Conservation (phyloP, 2,329 filamentous ascomycete species). For the Lasiodiplodia theobromae region DNA sequence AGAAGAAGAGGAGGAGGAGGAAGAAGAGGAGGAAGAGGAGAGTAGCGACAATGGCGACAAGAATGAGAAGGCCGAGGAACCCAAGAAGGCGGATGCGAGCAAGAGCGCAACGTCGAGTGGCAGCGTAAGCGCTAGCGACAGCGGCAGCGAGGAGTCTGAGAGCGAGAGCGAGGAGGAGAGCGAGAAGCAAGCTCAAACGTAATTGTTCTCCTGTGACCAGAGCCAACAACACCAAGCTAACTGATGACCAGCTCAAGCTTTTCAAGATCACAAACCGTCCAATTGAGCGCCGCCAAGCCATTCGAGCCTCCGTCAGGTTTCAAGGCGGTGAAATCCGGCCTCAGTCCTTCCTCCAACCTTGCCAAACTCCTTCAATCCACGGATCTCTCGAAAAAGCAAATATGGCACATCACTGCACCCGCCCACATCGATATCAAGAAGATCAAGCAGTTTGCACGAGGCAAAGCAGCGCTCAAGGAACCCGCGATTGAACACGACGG, state of each 20-base stretch:
- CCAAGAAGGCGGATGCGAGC: conserved; percentile 2
- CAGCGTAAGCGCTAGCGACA: conserved; percentile 7
- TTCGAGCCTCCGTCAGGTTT: conserved; percentile 54
- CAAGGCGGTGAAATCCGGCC: conserved; percentile 58
- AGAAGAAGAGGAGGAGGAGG: conserved; percentile 15
- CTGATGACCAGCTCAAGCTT: conserved; percentile 25
- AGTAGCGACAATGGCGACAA: conserved; percentile 21
- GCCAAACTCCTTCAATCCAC: conserved; percentile 63
- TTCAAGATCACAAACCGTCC: conserved; percentile 29
- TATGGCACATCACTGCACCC: conserved; percentile 82
- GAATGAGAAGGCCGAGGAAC: conserved; percentile 16
- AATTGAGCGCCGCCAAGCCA: conserved; percentile 41
- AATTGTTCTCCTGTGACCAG: conserved; percentile 33
- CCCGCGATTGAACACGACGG: conserved; percentile 69
- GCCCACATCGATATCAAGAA: conserved; percentile 72
- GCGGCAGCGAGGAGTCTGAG: conserved; percentile 27
- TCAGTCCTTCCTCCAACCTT: conserved; percentile 39
- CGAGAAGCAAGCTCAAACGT: conserved; percentile 35
- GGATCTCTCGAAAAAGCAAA: conserved; percentile 72
- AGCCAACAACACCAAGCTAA: conserved; percentile 1
- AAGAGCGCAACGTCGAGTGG: conserved; percentile 1
- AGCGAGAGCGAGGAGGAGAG: conserved; percentile 48
- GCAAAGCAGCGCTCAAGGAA: conserved; percentile 61
- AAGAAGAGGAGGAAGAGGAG: conserved; percentile 17
- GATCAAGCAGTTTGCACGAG: conserved; percentile 69